Base-by-base conservation (phyloP, 2,329 filamentous ascomycete species). In the Penicillium sp. region DNA sequence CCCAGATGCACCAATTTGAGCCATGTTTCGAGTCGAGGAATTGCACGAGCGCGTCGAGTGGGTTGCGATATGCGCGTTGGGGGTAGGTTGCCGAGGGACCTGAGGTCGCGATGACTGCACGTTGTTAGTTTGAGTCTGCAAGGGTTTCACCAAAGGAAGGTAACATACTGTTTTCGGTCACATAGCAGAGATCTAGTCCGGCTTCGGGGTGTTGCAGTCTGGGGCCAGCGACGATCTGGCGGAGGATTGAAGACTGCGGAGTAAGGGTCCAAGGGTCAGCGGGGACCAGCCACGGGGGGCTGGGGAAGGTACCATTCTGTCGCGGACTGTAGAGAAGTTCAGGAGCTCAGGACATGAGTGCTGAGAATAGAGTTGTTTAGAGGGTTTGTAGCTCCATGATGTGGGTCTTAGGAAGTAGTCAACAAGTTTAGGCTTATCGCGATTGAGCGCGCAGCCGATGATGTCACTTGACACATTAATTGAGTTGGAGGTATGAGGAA, bases 101-200 rank as follows among this genome's bases (percentile, higher is more conserved):
- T 6, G 91, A 97, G 31, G 90, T 95, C 51, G 71, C 77, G 56
- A 81, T 78, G 54, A 84, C 76, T 78, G 39, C 20, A 40, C 24
- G 10, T 23, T 11, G 40, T 44, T 28, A 46, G 39, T 20, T 24
- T 23, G 28, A 29, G 31, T 24, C 6, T 20, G 23, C 32, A 34
- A 27, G 28, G 9, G 44, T 14, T 20, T 4, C 24, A 16, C 5
- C 18, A 32, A 28, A 8, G 20, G 2, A 26, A 41, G 35, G 18
- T 20, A 9, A 36, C 22, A 40, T 58, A 74, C 67, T 87, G 61
- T 86, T 81, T 61, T 90, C 82, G 0, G 89, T 95, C 28, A 97
- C 90, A 69, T 98, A 98, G 76, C 91, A 97, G 36, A 98, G 79
- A 66, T 98, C 93, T 22, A 98, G 78, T 5, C 87, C 86, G 6